These are phyloP conservation scores for Dillenia suffruticosa DNA, from an alignment of 164 flowering plant species.

Conservation along the genomic window DNA sequence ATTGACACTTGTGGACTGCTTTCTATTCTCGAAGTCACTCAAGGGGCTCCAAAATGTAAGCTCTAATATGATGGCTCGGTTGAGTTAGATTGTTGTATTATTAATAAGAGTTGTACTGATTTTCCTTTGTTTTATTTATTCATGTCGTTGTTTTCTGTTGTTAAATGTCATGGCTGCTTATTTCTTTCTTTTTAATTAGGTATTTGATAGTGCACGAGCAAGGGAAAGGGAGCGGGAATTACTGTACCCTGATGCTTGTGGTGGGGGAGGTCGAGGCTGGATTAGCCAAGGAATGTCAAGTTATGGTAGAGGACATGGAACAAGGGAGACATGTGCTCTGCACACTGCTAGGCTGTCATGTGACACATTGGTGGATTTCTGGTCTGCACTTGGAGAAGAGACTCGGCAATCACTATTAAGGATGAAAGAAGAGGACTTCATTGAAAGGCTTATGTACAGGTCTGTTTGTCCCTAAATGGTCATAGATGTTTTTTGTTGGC, in stretches of 20 bases:
- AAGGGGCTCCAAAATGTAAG: slow-evolving; percentile 84
- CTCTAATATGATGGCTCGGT: neutral
- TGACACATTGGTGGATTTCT: slow-evolving; percentile 92
- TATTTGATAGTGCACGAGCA: slow-evolving; percentile 89
- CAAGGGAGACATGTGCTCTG: slow-evolving; percentile 93
- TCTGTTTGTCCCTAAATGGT: slow-evolving; percentile 15
- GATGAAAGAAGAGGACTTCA: slow-evolving; percentile 99
- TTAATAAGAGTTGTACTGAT: too few relatives aligned
- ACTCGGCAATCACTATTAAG: slow-evolving; percentile 79
- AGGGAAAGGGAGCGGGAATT: slow-evolving; percentile 91
- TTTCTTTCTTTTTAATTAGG: slow-evolving; percentile 40
- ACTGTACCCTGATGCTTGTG: slow-evolving; percentile 99
- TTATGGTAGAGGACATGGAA: slow-evolving; percentile 94
- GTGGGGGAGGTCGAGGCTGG: slow-evolving; percentile 98
- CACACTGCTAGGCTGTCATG: slow-evolving; percentile 95
- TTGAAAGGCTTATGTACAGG: slow-evolving; percentile 98
- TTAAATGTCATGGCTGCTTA: neutral
- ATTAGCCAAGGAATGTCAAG: slow-evolving; percentile 82
- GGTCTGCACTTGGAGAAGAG: slow-evolving; percentile 96
- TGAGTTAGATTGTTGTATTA: neutral
- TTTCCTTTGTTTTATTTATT: neutral
- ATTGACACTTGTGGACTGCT: slow-evolving; percentile 80
- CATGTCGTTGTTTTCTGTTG: slow-evolving; percentile 1
- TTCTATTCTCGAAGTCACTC: slow-evolving; percentile 67
- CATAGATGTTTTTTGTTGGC: too few relatives aligned